These are phyloP conservation scores for Zymoseptoria ardabiliae DNA, from an alignment of 2,329 filamentous ascomycete genomes.

Conservation along the genomic window DNA sequence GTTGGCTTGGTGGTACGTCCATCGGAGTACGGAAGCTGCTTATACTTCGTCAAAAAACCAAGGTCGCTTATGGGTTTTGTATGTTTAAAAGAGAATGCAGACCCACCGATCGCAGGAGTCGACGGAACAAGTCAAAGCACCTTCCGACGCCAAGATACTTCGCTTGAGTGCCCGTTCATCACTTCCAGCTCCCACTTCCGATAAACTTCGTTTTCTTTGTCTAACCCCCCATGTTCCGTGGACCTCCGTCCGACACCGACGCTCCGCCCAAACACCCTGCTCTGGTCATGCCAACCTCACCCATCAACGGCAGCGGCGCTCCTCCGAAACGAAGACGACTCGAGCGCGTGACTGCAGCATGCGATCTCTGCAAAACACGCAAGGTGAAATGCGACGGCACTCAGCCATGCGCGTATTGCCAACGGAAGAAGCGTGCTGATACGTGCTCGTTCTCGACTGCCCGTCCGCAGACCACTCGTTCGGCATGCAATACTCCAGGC, in stretches of 20 bases:
- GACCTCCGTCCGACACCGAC: neutral
- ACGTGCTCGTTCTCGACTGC: constrained; percentile 36
- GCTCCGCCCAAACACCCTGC: neutral
- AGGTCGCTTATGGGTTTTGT: no score
- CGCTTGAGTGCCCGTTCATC: no score
- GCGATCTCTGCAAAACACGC: constrained; percentile 40
- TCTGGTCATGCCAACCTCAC: neutral
- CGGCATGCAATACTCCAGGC: constrained; percentile 25
- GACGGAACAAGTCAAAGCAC: no score
- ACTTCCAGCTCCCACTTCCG: neutral
- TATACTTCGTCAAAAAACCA: no score
- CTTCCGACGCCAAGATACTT: no score
- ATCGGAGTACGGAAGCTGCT: no score
- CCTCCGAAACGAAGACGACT: constrained; percentile 15
- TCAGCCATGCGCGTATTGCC: constrained; percentile 46
- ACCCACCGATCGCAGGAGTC: no score
- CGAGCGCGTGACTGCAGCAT: constrained; percentile 31
- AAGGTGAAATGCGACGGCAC: constrained; percentile 49
- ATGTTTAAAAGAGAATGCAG: no score
- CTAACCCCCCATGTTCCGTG: neutral
- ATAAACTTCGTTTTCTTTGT: neutral
- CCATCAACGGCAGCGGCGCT: neutral
- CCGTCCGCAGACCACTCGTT: constrained; percentile 30
- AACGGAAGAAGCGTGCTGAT: constrained; percentile 34
- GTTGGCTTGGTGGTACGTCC: no score